Evolutionary conservation across 257 asterid species (phyloP).

Genomic region (Solanum pennellii): DNA sequence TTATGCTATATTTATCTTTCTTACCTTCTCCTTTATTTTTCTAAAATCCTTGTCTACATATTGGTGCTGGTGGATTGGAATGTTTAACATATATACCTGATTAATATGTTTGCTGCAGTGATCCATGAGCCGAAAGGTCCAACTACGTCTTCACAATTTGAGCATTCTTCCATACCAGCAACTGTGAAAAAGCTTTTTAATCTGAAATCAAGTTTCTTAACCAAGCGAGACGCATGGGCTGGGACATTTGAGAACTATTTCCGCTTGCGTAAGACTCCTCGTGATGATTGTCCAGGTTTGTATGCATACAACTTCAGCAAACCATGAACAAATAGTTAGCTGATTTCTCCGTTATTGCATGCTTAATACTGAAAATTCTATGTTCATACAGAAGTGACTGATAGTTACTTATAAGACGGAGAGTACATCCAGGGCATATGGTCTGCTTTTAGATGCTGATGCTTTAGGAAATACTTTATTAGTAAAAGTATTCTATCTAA

Average conservation of each 20-base stretch:
- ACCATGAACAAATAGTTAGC: not conserved
- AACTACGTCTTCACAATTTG: conserved; percentile 71
- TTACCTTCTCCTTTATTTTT: not conserved
- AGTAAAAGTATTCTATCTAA: not conserved
- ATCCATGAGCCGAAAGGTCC: conserved; percentile 89
- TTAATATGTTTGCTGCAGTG: conserved; percentile 36
- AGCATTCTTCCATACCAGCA: conserved; percentile 92
- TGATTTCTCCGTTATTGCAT: not conserved
- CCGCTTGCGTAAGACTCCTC: conserved; percentile 61
- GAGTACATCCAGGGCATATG: not conserved
- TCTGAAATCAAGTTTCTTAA: conserved; percentile 70
- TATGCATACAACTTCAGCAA: not conserved
- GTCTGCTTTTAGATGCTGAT: not conserved
- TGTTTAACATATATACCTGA: not conserved
- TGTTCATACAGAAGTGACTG: not conserved
- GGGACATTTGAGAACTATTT: conserved; percentile 82
- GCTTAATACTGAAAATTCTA: not conserved
- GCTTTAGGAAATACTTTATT: not conserved
- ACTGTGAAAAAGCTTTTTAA: conserved; percentile 88
- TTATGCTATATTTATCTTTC: not conserved
- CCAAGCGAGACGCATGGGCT: conserved; percentile 98
- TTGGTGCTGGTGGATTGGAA: not conserved
- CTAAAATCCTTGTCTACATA: not conserved
- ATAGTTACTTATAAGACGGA: not conserved
- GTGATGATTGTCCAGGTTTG: conserved; percentile 92